phyloP scores from a whole-genome alignment of 495 filamentous ascomycete genomes.

The Letharia columbiana region DNA sequence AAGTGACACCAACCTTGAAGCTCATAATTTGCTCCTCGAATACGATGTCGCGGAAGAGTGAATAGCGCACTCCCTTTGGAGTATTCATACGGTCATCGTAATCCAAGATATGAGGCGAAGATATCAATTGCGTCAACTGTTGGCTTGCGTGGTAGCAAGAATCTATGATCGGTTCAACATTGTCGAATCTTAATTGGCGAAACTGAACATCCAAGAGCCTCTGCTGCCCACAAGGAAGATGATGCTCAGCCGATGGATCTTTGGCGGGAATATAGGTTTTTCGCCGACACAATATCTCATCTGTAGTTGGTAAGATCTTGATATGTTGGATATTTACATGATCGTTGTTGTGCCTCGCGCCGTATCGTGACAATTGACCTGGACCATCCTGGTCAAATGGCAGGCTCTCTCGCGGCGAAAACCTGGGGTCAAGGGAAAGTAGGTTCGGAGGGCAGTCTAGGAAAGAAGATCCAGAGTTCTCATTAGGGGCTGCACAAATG shows the following conservation, averaged over 20 bases:
- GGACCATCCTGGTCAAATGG: constrained; percentile 28
- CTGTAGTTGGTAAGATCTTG: constrained; percentile 25
- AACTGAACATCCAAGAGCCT: constrained; percentile 26
- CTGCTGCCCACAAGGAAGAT: constrained; percentile 17
- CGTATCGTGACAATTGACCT: constrained; percentile 18
- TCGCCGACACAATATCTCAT: constrained; percentile 24
- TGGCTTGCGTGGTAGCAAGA: constrained; percentile 27
- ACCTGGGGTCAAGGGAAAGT: constrained; percentile 16
- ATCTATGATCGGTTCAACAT: constrained; percentile 21
- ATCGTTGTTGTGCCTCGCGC: constrained; percentile 27
- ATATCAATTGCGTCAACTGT: not conserved
- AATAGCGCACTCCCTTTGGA: constrained; percentile 21
- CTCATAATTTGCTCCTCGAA: constrained; percentile 24
- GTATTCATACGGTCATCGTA: constrained; percentile 24
- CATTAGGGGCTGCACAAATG: constrained; percentile 11
- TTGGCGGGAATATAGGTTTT: constrained; percentile 25
- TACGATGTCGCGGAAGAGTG: constrained; percentile 22
- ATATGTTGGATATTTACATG: constrained; percentile 25
- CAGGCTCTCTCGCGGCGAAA: not conserved
- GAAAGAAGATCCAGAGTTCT: not conserved
- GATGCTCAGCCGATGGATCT: constrained; percentile 12
- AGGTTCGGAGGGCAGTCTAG: constrained; percentile 9
- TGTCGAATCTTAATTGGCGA: constrained; percentile 26
- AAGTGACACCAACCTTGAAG: constrained; percentile 12
- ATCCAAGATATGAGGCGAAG: constrained; percentile 5